A percentile compares a stretch with the other conserved stretches of the same genome.
Evolutionary conservation across 139 green algal genomes (phyloP).

Genomic region (Deuterostichococcus epilithicus): DNA sequence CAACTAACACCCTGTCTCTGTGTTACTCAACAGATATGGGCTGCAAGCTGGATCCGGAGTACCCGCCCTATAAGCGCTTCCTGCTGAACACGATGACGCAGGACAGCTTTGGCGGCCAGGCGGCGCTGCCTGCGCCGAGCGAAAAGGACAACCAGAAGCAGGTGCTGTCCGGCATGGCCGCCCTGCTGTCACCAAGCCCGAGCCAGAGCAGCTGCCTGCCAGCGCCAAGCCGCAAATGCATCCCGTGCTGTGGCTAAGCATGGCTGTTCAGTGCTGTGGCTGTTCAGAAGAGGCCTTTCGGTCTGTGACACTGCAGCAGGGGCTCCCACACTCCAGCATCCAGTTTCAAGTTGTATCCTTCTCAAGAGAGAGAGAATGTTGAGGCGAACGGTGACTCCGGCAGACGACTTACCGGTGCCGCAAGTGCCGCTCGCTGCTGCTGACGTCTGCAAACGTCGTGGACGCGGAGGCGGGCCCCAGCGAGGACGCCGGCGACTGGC

Average conservation of each 20-base stretch:
- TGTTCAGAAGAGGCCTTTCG: no score
- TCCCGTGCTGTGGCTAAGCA: no score
- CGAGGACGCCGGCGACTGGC: slow-evolving; percentile 27
- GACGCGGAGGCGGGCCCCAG: slow-evolving; percentile 42
- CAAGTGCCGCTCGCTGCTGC: slow-evolving; percentile 67
- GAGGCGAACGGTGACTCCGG: no score
- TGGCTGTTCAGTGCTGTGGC: no score
- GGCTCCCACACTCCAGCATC: background rate
- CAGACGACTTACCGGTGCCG: slow-evolving; percentile 64
- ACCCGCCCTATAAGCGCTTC: slow-evolving; percentile 63
- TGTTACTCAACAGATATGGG: slow-evolving; percentile 19
- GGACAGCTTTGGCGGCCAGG: background rate
- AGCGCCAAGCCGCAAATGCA: no score
- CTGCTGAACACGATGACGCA: slow-evolving; percentile 31
- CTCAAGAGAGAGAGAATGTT: no score
- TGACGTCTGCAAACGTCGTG: slow-evolving; percentile 54
- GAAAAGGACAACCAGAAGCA: background rate
- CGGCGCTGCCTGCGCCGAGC: background rate
- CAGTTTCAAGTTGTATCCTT: background rate
- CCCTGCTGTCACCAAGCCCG: no score
- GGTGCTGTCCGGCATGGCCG: background rate
- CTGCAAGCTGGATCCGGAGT: slow-evolving; percentile 40
- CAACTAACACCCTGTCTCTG: background rate
- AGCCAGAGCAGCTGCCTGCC: no score
- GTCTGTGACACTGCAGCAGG: no score